Conservation (phyloP, 2,329 filamentous ascomycete genomes). For the Fusarium temperatum region DNA sequence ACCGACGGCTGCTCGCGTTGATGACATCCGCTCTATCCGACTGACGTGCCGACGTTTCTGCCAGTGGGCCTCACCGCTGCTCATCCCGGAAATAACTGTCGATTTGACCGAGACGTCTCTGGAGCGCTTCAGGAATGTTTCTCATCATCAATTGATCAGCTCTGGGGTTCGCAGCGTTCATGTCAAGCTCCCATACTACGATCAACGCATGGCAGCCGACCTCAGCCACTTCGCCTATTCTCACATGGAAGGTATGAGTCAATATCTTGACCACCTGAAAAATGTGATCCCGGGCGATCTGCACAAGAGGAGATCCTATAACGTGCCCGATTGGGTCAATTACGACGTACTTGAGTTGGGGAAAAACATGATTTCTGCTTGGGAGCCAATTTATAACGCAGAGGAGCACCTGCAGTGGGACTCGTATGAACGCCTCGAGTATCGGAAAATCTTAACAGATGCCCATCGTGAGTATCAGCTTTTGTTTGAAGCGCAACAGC, state of each 20-base stretch:
- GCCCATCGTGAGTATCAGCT: not conserved
- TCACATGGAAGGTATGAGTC: not conserved
- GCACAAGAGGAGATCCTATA: not conserved
- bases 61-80: not conserved
- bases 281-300: not conserved
- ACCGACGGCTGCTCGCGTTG: not conserved
- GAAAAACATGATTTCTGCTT: not conserved
- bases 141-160: not conserved
- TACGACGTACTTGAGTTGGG: not conserved
- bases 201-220: not conserved
- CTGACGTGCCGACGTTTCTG: not conserved
- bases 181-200: not conserved
- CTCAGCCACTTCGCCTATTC: not conserved
- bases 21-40: not conserved
- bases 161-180: not conserved
- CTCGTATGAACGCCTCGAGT: not conserved
- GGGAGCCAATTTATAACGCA: not conserved
- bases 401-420: not conserved
- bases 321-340: not conserved
- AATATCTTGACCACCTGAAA: not conserved
- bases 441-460: not conserved
- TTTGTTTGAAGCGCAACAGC: not conserved
- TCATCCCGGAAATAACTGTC: not conserved
- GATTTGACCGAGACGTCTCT: not conserved
- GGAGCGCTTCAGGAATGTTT: not conserved